These are phyloP conservation scores for Clausena lansium DNA, from an alignment of 345 rosid species.

Conservation along the genomic window DNA sequence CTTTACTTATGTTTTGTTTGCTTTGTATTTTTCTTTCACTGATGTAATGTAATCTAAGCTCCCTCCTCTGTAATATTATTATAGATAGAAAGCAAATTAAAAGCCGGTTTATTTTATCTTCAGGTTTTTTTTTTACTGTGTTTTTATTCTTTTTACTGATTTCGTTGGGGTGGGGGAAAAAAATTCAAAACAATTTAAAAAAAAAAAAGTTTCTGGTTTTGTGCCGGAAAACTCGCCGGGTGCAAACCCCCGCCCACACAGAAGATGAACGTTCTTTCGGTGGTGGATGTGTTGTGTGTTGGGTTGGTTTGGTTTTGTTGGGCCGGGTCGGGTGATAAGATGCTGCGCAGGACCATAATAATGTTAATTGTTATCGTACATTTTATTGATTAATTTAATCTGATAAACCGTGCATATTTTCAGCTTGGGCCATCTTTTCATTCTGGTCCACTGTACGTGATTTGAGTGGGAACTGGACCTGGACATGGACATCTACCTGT, in stretches of 20 bases:
- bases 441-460: too few species aligned
- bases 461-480: too few species aligned
- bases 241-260: neutral
- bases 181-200: neutral
- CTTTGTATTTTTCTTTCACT: conserved; percentile 16
- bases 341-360: too few species aligned
- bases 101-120: neutral
- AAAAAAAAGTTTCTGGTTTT: conserved; percentile 4
- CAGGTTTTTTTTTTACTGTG: too few species aligned
- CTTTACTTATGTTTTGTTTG: conserved; percentile 11
- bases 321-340: too few species aligned
- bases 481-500: too few species aligned
- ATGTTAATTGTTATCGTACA: too few species aligned
- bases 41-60: conserved; percentile 31
- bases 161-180: neutral
- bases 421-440: too few species aligned
- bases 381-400: too few species aligned
- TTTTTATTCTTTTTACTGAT: neutral
- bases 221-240: conserved; percentile 18
- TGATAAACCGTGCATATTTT: too few species aligned
- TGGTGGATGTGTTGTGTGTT: too few species aligned
- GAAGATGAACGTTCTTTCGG: neutral
- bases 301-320: too few species aligned
- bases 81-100: conserved; percentile 1
- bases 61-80: conserved; percentile 45